Evolutionary conservation across 163 green algal genomes (phyloP).

Genomic region (Botryococcus braunii): DNA sequence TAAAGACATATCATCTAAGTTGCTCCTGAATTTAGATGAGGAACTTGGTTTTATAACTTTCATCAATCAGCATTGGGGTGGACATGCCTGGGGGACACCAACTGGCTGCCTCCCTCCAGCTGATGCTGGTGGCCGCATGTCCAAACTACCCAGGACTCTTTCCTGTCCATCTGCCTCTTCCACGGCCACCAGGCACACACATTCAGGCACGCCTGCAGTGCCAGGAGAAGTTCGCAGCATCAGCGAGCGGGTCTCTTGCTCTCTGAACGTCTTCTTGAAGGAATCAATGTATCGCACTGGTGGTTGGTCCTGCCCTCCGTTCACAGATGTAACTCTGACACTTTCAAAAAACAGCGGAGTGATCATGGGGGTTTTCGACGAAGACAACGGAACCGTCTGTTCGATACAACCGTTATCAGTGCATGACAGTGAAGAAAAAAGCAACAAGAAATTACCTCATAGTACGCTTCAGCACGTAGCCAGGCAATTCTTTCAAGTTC

Average conservation of each 20-base stretch:
- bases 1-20: too few relatives aligned
- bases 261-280: conserved; percentile 5
- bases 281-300: conserved; percentile 1
- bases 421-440: too few relatives aligned
- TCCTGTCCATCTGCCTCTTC: background rate
- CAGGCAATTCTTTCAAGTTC: conserved; percentile 2
- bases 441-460: conserved; percentile 1
- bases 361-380: too few relatives aligned
- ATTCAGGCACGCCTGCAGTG: background rate
- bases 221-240: background rate
- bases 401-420: too few relatives aligned
- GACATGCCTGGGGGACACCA: too few relatives aligned
- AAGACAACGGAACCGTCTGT: too few relatives aligned
- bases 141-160: background rate
- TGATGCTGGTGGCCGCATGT: background rate
- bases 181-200: conserved; percentile 3
- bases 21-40: too few relatives aligned
- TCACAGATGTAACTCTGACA: too few relatives aligned
- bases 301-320: conserved; percentile 5
- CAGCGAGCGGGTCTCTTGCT: conserved; percentile 3
- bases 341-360: too few relatives aligned
- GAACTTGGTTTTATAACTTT: too few relatives aligned
- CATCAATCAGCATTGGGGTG: too few relatives aligned
- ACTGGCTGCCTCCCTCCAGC: too few relatives aligned
- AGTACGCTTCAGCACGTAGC: conserved; percentile 6